Percentiles rank a stretch among this genome's conserved stretches.
Evolutionary conservation across 1,284 basidiomycete species (phyloP).

Genomic region (Agaricales sp.): DNA sequence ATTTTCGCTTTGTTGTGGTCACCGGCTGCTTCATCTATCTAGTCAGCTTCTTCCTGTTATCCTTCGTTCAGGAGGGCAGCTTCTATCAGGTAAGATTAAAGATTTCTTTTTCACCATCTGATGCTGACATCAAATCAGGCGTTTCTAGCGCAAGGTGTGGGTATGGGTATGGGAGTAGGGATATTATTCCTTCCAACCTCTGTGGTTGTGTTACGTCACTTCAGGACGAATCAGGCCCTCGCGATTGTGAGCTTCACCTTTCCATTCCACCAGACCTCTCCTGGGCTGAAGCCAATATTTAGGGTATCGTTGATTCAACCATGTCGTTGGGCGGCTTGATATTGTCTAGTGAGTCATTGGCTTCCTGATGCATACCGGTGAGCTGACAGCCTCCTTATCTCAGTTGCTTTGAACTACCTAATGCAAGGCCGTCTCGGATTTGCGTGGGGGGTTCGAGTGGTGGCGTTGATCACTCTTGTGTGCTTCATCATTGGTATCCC

Average conservation of each 20-base stretch:
- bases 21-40: too few species aligned
- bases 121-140: slow-evolving; percentile 3
- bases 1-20: too few species aligned
- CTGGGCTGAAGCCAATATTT: too few species aligned
- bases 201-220: slow-evolving; percentile 19
- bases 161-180: slow-evolving; percentile 18
- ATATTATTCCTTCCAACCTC: slow-evolving; percentile 15
- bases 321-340: too few species aligned
- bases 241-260: too few species aligned
- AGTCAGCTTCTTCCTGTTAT: too few species aligned
- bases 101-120: too few species aligned
- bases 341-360: too few species aligned
- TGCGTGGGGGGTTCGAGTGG: slow-evolving; percentile 14
- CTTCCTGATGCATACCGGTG: too few species aligned
- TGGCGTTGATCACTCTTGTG: slow-evolving; percentile 6
- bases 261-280: too few species aligned
- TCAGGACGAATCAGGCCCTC: slow-evolving; percentile 16
- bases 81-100: too few species aligned
- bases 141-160: slow-evolving; percentile 17
- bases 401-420: background rate
- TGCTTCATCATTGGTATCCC: slow-evolving; percentile 11
- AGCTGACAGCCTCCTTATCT: background rate
- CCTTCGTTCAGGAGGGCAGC: too few species aligned
- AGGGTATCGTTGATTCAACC: slow-evolving; percentile 18
- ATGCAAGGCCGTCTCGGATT: slow-evolving; percentile 15